Evolutionary conservation across 495 filamentous ascomycete genomes (phyloP).

Genomic region (Penicillium mononematosum): DNA sequence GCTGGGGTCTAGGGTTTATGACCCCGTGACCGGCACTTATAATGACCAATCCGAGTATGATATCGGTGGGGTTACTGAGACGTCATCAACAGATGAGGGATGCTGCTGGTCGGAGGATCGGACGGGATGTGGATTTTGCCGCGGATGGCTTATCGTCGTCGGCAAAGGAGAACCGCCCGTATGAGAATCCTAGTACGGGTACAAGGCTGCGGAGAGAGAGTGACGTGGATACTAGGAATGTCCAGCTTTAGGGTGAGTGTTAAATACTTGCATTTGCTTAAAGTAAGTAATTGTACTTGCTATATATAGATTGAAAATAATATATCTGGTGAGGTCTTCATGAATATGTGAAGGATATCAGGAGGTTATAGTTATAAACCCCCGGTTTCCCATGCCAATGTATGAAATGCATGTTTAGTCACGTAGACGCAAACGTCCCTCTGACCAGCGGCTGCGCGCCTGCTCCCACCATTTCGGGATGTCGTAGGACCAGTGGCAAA

Average conservation of each 20-base stretch:
- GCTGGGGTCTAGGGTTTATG: slow-evolving; percentile 15
- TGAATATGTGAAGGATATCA: background rate
- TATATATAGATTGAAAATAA: background rate
- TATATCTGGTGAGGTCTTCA: background rate
- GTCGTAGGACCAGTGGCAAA: slow-evolving; percentile 60
- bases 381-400: background rate
- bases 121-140: slow-evolving; percentile 17
- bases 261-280: background rate
- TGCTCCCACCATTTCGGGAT: slow-evolving; percentile 35
- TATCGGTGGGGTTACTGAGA: slow-evolving; percentile 7
- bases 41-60: slow-evolving; percentile 21
- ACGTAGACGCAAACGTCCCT: slow-evolving; percentile 34
- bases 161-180: slow-evolving; percentile 15
- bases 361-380: background rate
- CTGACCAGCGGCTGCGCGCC: slow-evolving; percentile 28
- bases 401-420: background rate
- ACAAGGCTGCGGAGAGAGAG: slow-evolving; percentile 13
- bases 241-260: slow-evolving; percentile 3
- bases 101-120: slow-evolving; percentile 6
- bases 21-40: slow-evolving; percentile 17
- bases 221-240: slow-evolving; percentile 24
- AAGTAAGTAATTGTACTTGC: background rate
- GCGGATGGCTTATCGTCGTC: slow-evolving; percentile 9
- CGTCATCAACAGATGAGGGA: slow-evolving; percentile 16
- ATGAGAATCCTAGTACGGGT: slow-evolving; percentile 27